Conservation (phyloP, 192 early-diverging fungal genomes). For the Coemansia pectinata region DNA sequence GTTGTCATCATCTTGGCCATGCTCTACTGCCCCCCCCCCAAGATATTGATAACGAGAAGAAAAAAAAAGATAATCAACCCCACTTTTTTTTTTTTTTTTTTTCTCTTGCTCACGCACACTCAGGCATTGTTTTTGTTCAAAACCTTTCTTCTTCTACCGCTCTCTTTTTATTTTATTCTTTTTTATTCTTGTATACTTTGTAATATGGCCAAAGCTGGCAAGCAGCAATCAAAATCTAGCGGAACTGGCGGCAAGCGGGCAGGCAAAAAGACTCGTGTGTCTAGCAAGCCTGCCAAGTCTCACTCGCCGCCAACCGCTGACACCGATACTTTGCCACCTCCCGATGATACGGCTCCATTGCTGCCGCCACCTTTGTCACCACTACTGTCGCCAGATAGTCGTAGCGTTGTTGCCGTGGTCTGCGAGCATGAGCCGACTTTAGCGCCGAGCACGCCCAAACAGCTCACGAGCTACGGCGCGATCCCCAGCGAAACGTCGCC, state of each 20-base stretch:
- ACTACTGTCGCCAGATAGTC: background rate
- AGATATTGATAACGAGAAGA: background rate
- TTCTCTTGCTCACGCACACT: background rate
- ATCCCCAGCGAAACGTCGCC: constrained; percentile 10
- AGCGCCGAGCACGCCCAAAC: background rate
- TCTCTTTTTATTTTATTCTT: background rate
- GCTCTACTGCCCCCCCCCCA: background rate
- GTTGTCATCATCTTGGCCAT: background rate
- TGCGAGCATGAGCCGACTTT: background rate
- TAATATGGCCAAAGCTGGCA: constrained; percentile 1
- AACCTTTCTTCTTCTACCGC: background rate
- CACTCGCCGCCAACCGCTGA: background rate
- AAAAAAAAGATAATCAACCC: constrained; percentile 1
- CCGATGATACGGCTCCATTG: background rate
- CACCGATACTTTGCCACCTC: background rate
- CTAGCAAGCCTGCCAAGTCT: background rate
- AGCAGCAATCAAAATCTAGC: background rate
- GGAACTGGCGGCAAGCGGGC: constrained; percentile 1
- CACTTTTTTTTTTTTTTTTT: background rate
- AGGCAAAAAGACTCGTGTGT: background rate
- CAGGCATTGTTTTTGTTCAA: background rate
- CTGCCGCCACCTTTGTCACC: background rate
- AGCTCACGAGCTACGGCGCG: constrained; percentile 15
- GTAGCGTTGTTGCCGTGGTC: background rate
- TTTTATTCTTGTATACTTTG: constrained; percentile 5